phyloP scores from a whole-genome alignment of 2,329 filamentous ascomycete species.

The Pestalotiopsis sp. region DNA sequence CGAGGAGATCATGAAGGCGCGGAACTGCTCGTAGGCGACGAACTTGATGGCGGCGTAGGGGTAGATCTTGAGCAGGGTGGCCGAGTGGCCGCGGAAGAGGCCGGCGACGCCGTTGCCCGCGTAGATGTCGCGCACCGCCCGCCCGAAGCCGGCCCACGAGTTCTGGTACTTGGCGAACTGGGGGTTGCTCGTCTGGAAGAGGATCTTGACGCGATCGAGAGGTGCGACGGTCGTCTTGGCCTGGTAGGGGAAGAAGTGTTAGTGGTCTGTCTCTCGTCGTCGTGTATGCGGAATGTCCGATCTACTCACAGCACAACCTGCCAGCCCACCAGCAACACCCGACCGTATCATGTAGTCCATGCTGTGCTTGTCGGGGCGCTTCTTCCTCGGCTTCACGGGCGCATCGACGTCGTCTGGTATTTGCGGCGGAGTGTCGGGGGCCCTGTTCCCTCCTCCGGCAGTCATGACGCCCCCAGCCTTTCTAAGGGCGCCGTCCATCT shows the following conservation, averaged over 20 bases:
- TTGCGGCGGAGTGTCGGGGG: conserved; percentile 39
- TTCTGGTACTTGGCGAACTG: conserved; percentile 92
- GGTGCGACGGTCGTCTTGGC: conserved; percentile 95
- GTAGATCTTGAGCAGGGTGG: conserved; percentile 91
- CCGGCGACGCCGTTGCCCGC: conserved; percentile 71
- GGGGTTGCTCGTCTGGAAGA: conserved; percentile 94
- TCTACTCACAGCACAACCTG: conserved; percentile 81
- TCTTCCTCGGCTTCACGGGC: conserved; percentile 47
- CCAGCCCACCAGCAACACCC: conserved; percentile 84
- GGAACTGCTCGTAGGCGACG: conserved; percentile 94
- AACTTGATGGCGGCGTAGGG: conserved; percentile 99
- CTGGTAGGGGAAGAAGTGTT: conserved; percentile 45
- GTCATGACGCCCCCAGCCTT: conserved; percentile 26
- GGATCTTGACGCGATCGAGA: conserved; percentile 96
- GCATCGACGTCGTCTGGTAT: conserved; percentile 53
- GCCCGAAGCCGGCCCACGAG: conserved; percentile 82
- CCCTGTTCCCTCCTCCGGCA: conserved; percentile 25
- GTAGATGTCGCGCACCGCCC: conserved; percentile 84
- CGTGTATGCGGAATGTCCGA: background rate
- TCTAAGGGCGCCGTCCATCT: conserved; percentile 30
- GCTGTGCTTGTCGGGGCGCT: conserved; percentile 69
- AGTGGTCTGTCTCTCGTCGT: background rate
- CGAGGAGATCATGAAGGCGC: conserved; percentile 72
- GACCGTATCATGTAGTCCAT: conserved; percentile 83
- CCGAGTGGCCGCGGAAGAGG: conserved; percentile 91